Conservation (phyloP, 2,329 filamentous ascomycete species). For the Aureobasidium sp. region DNA sequence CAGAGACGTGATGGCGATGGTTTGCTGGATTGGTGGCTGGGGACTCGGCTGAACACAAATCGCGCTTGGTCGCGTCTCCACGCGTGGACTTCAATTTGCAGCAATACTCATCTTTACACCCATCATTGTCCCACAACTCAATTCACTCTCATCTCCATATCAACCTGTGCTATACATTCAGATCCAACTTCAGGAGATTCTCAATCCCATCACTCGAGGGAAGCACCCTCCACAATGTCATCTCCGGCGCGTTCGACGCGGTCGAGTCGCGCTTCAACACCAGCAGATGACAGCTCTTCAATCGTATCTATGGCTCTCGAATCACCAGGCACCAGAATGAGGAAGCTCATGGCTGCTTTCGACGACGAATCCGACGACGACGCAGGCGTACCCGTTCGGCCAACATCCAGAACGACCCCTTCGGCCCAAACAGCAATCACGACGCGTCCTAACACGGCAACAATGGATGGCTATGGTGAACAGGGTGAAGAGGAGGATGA, state of each 20-base stretch:
- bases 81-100: no score
- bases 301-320: constrained; percentile 22
- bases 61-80: no score
- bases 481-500: constrained; percentile 35
- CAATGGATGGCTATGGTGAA: constrained; percentile 19
- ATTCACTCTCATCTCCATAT: no score
- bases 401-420: not conserved
- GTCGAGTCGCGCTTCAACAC: constrained; percentile 18
- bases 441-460: not conserved
- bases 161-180: no score
- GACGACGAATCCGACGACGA: constrained; percentile 33
- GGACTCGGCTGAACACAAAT: no score
- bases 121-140: no score
- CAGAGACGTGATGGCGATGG: no score
- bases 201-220: no score
- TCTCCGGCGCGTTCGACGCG: constrained; percentile 15
- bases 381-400: constrained; percentile 16
- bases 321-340: constrained; percentile 42
- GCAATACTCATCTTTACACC: no score
- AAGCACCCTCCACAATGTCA: constrained; percentile 17
- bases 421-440: not conserved
- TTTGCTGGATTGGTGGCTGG: no score
- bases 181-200: no score
- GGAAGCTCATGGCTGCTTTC: constrained; percentile 44
- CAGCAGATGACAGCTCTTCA: constrained; percentile 10